Evolutionary conservation across 305 asterid genomes (phyloP).

Genomic region (Rubia occidens): DNA sequence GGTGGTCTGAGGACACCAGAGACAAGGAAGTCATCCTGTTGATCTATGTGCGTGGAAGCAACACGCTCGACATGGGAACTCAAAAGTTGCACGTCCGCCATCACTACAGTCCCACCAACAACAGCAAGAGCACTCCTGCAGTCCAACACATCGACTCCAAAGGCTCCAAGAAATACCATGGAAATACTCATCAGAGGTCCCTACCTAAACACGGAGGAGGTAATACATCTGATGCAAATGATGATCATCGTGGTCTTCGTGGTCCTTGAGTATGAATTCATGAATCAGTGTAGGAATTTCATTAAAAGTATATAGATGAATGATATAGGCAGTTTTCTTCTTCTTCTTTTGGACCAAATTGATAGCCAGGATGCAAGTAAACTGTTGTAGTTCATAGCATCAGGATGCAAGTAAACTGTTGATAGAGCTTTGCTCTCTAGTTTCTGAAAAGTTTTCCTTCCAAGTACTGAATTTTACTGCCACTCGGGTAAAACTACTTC

Average conservation of each 20-base stretch:
- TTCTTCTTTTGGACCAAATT: neutral
- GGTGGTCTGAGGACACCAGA: constrained; percentile 86
- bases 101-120: constrained; percentile 29
- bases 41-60: constrained; percentile 47
- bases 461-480: neutral
- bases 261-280: constrained; percentile 20
- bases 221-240: constrained; percentile 22
- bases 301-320: neutral
- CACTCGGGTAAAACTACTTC: neutral
- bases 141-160: constrained; percentile 27
- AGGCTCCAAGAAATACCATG: constrained; percentile 34
- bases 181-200: constrained; percentile 37
- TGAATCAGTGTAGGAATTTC: neutral
- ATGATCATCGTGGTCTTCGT: constrained; percentile 22
- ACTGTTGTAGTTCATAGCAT: constrained; percentile 20
- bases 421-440: constrained; percentile 13
- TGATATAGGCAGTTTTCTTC: neutral
- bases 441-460: neutral
- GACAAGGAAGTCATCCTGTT: constrained; percentile 64
- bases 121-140: neutral
- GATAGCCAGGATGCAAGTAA: no score
- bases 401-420: constrained; percentile 27
- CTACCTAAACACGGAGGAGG: constrained; percentile 21
- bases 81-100: constrained; percentile 46
- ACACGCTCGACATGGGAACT: constrained; percentile 42